Evolutionary conservation across 441 rosid species (phyloP).

Genomic region (Adansonia rubrostipa): DNA sequence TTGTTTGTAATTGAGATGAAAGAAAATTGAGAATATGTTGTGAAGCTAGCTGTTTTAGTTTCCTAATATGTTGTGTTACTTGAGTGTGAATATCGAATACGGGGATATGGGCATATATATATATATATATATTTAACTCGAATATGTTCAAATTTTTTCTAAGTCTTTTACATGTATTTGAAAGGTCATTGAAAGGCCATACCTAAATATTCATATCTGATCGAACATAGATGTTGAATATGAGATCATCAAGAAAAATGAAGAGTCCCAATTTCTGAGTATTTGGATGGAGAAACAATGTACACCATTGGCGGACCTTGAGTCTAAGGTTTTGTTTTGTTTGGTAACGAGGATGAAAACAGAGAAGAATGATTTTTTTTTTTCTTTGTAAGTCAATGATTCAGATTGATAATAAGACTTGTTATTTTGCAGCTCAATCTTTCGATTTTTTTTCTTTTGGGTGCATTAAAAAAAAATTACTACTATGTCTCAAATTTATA

Average conservation of each 20-base stretch:
- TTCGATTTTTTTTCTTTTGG: neutral
- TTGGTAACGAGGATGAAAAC: neutral
- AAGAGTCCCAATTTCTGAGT: no score
- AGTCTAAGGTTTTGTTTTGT: neutral
- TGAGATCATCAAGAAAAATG: no score
- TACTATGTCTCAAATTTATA: no score
- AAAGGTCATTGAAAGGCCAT: no score
- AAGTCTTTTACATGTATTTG: no score
- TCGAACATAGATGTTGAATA: no score
- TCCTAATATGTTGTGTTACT: neutral
- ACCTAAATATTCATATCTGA: no score
- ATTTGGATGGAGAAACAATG: neutral
- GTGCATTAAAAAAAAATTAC: no score
- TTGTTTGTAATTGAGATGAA: constrained; percentile 38
- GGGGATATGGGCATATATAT: no score
- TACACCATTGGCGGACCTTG: neutral
- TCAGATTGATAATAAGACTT: neutral
- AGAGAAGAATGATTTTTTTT: neutral
- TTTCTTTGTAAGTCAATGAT: neutral
- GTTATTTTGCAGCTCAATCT: neutral
- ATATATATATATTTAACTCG: no score
- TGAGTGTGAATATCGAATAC: no score
- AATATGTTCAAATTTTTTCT: no score
- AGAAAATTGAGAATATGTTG: constrained; percentile 26
- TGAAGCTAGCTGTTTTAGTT: constrained; percentile 27